These are phyloP conservation scores for Ramaria sp. DNA, from an alignment of 768 basidiomycete species.

Conservation along the genomic window DNA sequence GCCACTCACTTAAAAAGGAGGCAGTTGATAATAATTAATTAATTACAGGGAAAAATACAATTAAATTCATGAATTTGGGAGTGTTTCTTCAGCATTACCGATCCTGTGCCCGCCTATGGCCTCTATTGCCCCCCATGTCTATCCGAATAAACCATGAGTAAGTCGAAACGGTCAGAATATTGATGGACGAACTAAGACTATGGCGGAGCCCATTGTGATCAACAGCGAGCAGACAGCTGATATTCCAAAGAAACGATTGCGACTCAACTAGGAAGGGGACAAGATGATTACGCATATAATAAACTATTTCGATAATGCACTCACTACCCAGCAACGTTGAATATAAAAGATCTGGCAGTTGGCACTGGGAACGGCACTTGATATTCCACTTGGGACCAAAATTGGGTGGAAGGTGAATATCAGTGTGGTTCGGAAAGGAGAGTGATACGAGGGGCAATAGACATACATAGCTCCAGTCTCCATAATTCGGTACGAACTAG, in stretches of 20 bases:
- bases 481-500: neutral
- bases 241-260: neutral
- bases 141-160: neutral
- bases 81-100: no score
- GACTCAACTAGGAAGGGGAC: neutral
- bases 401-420: neutral
- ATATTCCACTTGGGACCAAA: neutral
- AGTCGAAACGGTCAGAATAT: neutral
- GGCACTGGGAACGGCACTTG: neutral
- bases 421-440: neutral
- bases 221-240: neutral
- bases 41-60: no score
- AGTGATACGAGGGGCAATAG: neutral
- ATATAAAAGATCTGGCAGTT: constrained; percentile 3
- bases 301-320: neutral
- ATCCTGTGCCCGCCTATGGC: neutral
- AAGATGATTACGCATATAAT: no score
- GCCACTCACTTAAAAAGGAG: no score
- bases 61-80: no score
- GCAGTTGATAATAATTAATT: no score
- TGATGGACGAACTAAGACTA: neutral
- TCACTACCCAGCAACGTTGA: constrained; percentile 1
- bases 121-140: neutral
- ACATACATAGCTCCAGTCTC: constrained; percentile 5
- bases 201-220: neutral